Evolutionary conservation across 306 rosid genomes (phyloP), one percentile per base, ranked within the genome.

Genomic region (Begonia fuchsioides): DNA sequence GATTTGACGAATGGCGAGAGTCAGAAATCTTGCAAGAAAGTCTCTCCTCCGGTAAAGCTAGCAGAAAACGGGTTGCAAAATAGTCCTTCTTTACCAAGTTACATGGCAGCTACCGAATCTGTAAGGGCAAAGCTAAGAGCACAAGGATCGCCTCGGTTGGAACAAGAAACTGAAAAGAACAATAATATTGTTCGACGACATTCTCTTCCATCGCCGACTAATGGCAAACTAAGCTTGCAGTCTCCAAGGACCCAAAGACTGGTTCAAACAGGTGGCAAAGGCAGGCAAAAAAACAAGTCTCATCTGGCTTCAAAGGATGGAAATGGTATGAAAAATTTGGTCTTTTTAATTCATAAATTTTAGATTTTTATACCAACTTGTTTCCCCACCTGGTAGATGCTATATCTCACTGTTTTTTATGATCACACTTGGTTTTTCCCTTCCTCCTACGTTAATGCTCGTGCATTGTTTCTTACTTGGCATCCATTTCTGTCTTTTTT

Each of bases 81-180:
- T 61, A 76, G 83, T 75, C 94, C 94, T 47, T 66, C 73, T 13
- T 10, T 92, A 55, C 99, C 94, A 8, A 92, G 99, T 68, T 92
- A 92, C 66, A 92, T 92, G 99, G 88, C 87, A 49, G 99, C 93
- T 61, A 92, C 99, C 61, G 81, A 75, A 78, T 92, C 99, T 59
- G 99, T 94, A 16, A 92, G 70, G 79, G 99, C 99, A 49, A 92
- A 92, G 82, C 72, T 92, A 65, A 86, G 93, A 76, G 77, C 78
- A 32, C 96, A 92, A 69, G 95, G 94, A 67, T 85, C 98, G 49
- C 94, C 98, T 3, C 75, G 79, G 73, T 15, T 79, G 49, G 93
- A 63, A 72, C 86, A 68, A 62, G 98, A 86, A 0, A 70, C 53
- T 8, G 99, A 85, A 67, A 77, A 17, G 68, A 77, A 47, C 62